phyloP scores from a whole-genome alignment of 495 filamentous ascomycete genomes.

The Lentithecium fluviatile region DNA sequence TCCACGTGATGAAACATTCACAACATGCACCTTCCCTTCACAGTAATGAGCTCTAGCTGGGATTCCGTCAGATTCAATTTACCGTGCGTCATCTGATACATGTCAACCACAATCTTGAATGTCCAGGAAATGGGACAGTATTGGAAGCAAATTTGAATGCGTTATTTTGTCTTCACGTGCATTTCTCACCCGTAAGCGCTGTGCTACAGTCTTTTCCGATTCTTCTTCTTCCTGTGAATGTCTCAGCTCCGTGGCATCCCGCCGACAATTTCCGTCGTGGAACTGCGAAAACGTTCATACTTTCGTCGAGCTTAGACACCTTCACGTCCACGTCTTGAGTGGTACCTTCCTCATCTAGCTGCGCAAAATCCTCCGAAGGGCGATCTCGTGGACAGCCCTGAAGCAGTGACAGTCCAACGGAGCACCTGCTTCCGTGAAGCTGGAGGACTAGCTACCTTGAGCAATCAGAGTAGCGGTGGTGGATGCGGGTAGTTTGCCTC shows the following conservation, averaged over 20 bases:
- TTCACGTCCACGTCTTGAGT: background rate
- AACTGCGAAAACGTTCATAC: background rate
- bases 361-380: no score
- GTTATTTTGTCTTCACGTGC: background rate
- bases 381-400: no score
- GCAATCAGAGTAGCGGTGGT: conserved; percentile 1
- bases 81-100: no score
- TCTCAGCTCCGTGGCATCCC: background rate
- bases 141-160: no score
- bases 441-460: conserved; percentile 16
- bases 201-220: background rate
- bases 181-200: background rate
- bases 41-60: conserved; percentile 14
- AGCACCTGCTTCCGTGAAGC: background rate
- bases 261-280: background rate
- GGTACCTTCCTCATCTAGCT: conserved; percentile 4
- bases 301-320: background rate
- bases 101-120: background rate
- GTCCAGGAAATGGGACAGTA: no score
- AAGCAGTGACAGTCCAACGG: no score
- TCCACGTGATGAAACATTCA: conserved; percentile 16
- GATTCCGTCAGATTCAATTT: background rate
- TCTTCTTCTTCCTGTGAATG: background rate
- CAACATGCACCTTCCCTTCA: conserved; percentile 13
- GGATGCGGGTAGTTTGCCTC: conserved; percentile 4